Conservation (phyloP, 148 eudicot genomes). For the Cornus suecica region DNA sequence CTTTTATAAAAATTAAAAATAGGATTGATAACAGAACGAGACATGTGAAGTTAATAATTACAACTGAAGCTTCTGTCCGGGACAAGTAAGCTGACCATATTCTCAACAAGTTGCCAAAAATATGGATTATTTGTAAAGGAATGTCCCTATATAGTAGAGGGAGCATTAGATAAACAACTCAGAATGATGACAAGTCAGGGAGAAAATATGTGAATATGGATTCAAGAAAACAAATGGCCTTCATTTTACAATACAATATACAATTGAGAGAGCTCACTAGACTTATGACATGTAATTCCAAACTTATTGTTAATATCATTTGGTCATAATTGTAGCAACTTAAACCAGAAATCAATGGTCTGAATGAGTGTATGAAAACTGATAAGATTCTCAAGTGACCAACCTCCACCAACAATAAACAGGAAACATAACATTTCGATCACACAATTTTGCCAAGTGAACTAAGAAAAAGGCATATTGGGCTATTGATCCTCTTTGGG, state of each 20-base stretch:
- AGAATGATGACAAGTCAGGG: slow-evolving; percentile 10
- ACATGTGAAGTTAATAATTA: slow-evolving; percentile 80
- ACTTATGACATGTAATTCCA: no score
- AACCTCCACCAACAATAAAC: neutral
- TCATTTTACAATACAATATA: neutral
- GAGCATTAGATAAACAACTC: no score
- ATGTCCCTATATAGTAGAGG: slow-evolving; percentile 66
- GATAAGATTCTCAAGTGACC: neutral
- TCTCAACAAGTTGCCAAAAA: slow-evolving; percentile 77
- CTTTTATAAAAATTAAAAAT: slow-evolving; percentile 55
- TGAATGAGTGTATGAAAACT: neutral
- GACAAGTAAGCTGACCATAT: slow-evolving; percentile 94
- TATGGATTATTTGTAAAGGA: slow-evolving; percentile 73
- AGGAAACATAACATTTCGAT: no score
- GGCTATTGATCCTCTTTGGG: no score
- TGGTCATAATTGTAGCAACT: neutral
- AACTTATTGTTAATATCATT: neutral
- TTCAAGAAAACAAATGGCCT: neutral
- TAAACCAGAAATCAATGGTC: slow-evolving; percentile 1
- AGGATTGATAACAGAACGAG: slow-evolving; percentile 67
- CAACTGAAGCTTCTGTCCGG: slow-evolving; percentile 79
- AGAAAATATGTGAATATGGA: neutral
- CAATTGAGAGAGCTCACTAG: neutral
- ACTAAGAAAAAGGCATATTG: no score
- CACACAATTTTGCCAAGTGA: no score